These are phyloP conservation scores for Akanthomyces dipterigenus DNA, from an alignment of 2,329 filamentous ascomycete species.

Conservation along the genomic window DNA sequence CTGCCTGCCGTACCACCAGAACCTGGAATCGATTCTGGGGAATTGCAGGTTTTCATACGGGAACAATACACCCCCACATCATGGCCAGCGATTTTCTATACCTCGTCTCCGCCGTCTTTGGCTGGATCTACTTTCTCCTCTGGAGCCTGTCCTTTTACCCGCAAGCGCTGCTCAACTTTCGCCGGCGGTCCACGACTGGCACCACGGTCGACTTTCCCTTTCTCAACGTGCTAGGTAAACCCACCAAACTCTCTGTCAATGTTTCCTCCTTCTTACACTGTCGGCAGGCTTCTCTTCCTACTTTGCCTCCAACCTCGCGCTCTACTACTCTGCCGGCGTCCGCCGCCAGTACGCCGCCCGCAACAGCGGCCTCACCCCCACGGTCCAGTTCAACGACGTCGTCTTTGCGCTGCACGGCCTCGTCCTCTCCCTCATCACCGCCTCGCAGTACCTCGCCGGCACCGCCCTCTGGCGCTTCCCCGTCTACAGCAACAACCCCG, in stretches of 20 bases:
- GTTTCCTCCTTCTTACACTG: no score
- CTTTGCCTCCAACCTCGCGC: constrained; percentile 63
- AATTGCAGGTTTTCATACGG: no score
- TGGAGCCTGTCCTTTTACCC: constrained; percentile 94
- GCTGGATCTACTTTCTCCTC: constrained; percentile 68
- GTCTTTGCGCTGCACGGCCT: constrained; percentile 79
- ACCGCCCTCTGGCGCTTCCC: constrained; percentile 63
- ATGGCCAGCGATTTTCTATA: constrained; percentile 32
- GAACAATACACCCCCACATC: no score
- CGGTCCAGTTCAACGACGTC: constrained; percentile 85
- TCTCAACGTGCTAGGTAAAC: constrained; percentile 57
- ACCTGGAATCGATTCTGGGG: no score
- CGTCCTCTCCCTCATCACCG: constrained; percentile 63
- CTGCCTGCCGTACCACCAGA: no score
- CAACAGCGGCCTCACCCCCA: constrained; percentile 68
- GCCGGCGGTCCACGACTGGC: constrained; percentile 70
- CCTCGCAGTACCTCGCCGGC: constrained; percentile 69
- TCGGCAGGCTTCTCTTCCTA: constrained; percentile 64
- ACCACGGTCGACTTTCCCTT: constrained; percentile 84
- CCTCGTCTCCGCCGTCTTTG: constrained; percentile 52
- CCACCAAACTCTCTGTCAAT: not conserved
- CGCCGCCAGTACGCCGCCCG: constrained; percentile 77
- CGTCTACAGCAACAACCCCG: constrained; percentile 46
- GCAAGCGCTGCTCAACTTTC: constrained; percentile 74
- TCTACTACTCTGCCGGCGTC: constrained; percentile 74